Evolutionary conservation across 495 filamentous ascomycete species (phyloP), one percentile per base, ranked within the genome.

Genomic region (Neurospora sp.): DNA sequence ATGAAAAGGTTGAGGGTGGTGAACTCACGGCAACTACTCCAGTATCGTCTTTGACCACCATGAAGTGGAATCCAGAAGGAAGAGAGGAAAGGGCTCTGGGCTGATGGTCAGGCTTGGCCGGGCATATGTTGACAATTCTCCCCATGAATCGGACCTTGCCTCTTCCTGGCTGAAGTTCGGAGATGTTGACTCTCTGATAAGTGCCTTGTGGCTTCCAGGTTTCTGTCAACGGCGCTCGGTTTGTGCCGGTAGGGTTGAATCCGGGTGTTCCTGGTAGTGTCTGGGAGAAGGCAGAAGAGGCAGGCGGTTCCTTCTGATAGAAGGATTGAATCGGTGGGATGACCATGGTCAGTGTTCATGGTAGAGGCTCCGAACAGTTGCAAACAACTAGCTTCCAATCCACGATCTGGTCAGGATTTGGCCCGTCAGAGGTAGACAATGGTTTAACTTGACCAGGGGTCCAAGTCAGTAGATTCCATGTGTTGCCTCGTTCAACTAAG

Each of bases 81-180:
- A 76, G 80, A 20, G 53, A 18, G 53, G 53, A 73, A 46, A 41
- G 76, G 72, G 39, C 75, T 74, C 12, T 71, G 68, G 40, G 59
- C 75, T 39, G 80, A 65, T 65, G 78, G 0, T 85, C 83, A 42
- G 81, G 79, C 35, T 75, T 78, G 69, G 85, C n/a, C 18, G 72
- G 85, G 65, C 78, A 84, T 69, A 90, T 81, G 71, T 91, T 91
- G 18, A 87, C 88, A 12, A 92, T 75, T 71, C 89, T 82, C n/a
- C 88, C 90, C 40, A 80, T 83, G 70, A 91, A 85, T 8, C 82
- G 80, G 18, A 90, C 84, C 41, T 82, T 82, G 38, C 76, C 74
- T 0, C 86, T 85, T 2, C 90, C 89, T 12, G 86, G 78, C 48
- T 84, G 73, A 10, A 92, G 81, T 16, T 85, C 74, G 8, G 80